Percentiles rank a stretch among this genome's conserved stretches.
Conservation (phyloP, 2,329 filamentous ascomycete species). For the Penicillium fuscoglaucum region DNA sequence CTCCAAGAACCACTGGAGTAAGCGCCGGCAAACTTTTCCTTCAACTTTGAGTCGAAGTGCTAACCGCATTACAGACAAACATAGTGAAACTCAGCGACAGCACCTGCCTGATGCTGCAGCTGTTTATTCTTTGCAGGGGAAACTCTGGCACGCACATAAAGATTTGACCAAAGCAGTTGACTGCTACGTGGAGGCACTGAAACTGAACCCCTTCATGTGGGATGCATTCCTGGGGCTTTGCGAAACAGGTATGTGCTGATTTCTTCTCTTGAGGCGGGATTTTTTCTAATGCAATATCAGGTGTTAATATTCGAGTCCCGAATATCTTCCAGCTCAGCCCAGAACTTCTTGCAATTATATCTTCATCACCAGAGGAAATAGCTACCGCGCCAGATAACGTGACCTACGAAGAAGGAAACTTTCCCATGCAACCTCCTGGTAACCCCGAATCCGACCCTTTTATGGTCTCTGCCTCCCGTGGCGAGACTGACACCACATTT, state of each 20-base stretch:
- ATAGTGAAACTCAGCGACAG: slow-evolving; percentile 72
- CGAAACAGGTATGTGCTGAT: slow-evolving; percentile 60
- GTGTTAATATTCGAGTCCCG: slow-evolving; percentile 73
- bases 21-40: slow-evolving; percentile 36
- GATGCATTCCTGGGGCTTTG: slow-evolving; percentile 89
- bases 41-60: neutral
- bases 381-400: slow-evolving; percentile 35
- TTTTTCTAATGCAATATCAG: slow-evolving; percentile 60
- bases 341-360: slow-evolving; percentile 58
- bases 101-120: slow-evolving; percentile 80
- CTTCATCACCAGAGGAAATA: slow-evolving; percentile 35
- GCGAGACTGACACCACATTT: slow-evolving; percentile 36
- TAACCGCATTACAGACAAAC: slow-evolving; percentile 54
- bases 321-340: slow-evolving; percentile 81
- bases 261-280: slow-evolving; percentile 4
- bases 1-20: slow-evolving; percentile 74
- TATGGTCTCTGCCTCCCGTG: slow-evolving; percentile 34
- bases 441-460: slow-evolving; percentile 48
- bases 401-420: slow-evolving; percentile 31
- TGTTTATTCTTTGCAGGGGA: slow-evolving; percentile 79
- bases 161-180: slow-evolving; percentile 80
- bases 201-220: slow-evolving; percentile 95
- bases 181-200: slow-evolving; percentile 84
- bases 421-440: slow-evolving; percentile 40
- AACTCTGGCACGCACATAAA: slow-evolving; percentile 77